Base-by-base conservation (phyloP, 345 rosid genomes). In the Nasturtium officinale region DNA sequence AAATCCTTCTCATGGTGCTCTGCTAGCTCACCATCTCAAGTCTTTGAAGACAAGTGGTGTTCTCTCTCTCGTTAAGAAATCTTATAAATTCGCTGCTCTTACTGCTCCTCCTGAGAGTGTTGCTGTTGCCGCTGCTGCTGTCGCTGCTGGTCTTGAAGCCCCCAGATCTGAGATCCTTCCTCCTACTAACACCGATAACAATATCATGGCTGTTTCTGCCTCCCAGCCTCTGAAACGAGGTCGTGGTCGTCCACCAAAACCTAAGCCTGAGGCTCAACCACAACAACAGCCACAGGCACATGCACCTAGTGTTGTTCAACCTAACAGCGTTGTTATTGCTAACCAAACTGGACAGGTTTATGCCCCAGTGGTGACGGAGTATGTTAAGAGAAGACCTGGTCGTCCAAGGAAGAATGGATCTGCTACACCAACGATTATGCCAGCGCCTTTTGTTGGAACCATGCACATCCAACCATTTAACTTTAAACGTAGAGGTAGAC, bases 171-270 rank as follows among this genome's bases (percentile, higher is more conserved):
- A 62, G 55, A 8, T 37, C 37, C 32, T 18, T 45, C 30, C 38
- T 48, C 28, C 33, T 1, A 2, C 1, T 20, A 35, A 29, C 56
- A 40, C 42, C 9, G 18, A 5, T 56, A 21, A 43, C 10, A 50
- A 53, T 61, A 16, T 15, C 17, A 20, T 23, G 29, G 9, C 46
- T 21, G 16, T 50, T 21, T 25, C 77, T 35, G 43, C 78, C 13
- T 45, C 79, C 15, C 16, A 74, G 69, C 84, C 82, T 69, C 70
- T 61, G 25, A 89, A 83, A 61, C 66, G 87, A 2, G 85, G 87
- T 13, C 89, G 94, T 0, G 93, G 93, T 15, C 84, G 96, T 43
- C 96, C 96, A 9, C 88, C 91, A 0, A 90, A 86, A 70, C 48
- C 81, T 46, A 79, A 69, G 17, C 71, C 75, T 2, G 61, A 54